Base-by-base conservation (phyloP, 2,329 filamentous ascomycete species). In the Ceratocystis huliohia region DNA sequence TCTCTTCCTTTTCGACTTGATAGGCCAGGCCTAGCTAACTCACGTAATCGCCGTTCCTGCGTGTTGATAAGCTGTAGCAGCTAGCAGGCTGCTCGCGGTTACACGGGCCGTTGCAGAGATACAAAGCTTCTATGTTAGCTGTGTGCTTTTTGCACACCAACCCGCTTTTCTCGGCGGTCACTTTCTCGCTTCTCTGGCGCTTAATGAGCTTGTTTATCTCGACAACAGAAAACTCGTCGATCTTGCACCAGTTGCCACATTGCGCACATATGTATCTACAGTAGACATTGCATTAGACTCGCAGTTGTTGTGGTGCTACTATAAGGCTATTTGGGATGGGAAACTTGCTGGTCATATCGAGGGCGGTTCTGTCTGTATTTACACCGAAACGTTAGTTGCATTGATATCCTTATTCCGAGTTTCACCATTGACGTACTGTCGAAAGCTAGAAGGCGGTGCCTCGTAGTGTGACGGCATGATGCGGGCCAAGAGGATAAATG, bases 141-240 rank as follows among this genome's bases (percentile, higher is more conserved):
- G 71, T 70, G 64, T 78, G 76, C 3, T 75, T 72, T 6, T 71
- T 71, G 61, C 76, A 78, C 0, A 71, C 71, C 75, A 78, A 77
- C 33, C 75, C 75, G 0, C 72, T 73, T 53, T 74, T 73, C 0
- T 71, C 71, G 0, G 74, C 66, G 25, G 75, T 68, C n/a, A 74
- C 53, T 4, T 50, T 64, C 2, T 48, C 44, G 2, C 68, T 22
- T 2, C 28, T 59, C 1, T 67, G 66, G 22, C 70, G 57, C 45
- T 71, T 70, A 17, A 61, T 67, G 10, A 76, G 61, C 5, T 72
- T 64, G 20, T 69, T 71, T 63, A 73, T 73, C 63, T 77, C 74
- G 3, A 67, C 72, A 5, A 70, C 70, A 4, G 75, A 76, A 66
- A 77, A 78, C 2, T 68, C 69, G 2, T 69, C 61, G 1, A 73